Base-by-base conservation (phyloP, 2,329 filamentous ascomycete species). In the Trichoderma semiorbis region DNA sequence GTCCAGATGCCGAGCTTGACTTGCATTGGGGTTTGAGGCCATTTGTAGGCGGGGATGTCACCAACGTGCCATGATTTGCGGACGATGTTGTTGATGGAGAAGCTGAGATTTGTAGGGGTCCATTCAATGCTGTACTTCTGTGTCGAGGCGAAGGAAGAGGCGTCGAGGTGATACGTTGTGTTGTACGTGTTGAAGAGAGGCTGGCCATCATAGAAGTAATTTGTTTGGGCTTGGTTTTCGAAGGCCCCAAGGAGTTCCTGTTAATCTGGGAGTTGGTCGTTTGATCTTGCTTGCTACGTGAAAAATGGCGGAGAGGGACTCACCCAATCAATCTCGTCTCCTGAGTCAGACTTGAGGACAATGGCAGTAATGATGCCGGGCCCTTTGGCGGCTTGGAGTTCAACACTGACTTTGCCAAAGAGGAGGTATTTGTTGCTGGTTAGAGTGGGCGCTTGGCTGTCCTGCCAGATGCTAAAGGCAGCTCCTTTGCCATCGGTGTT, bases 361-460 rank as follows among this genome's bases (percentile, higher is more conserved):
- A 92, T 85, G 71, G 91, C 92, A 80, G 91, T 94, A 74, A 96
- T 91, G 73, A 95, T 92, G 60, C 93, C 93, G 1, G 85, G 86
- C 3, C 93, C 93, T 2, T 90, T 87, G 26, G 92, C 91, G 12
- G 92, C 88, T 79, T 92, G 91, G 80, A 94, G 84, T 26, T 87
- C 86, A 68, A 91, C 89, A 57, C 92, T 89, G 73, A 94, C 89
- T 75, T 88, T 89, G 69, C 93, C 93, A 78, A 94, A 96, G 90
- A 96, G 94, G 78, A 96, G 91, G 83, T 95, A 95, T 86, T 91
- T 93, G 75, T 90, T 86, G 47, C 86, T 86, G 77, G 86, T 86
- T 79, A 94, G 92, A 3, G 88, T 89, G 8, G 91, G 87, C 34
- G 84, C 85, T 62, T 90, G 87, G 32, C 82, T 83, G 39, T 85